phyloP scores from a whole-genome alignment of 225 moss, liverwort and hornwort species.

The Lunularia cruciata region DNA sequence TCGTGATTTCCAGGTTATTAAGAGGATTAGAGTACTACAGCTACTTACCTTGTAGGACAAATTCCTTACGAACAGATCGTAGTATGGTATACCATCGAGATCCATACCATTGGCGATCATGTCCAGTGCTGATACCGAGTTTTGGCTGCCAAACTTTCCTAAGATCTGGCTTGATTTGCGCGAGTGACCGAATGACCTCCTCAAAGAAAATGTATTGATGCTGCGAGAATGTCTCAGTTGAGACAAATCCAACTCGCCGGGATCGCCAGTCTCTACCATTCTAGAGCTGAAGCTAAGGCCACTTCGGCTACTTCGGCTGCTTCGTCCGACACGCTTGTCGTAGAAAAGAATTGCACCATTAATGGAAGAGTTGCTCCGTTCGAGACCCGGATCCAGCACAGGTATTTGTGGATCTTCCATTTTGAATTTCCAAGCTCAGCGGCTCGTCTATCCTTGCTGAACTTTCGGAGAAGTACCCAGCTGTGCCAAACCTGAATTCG shows the following conservation, averaged over 20 bases:
- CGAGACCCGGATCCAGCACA: constrained; percentile 7
- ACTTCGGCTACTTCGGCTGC: neutral
- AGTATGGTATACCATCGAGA: constrained; percentile 34
- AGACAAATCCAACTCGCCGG: neutral
- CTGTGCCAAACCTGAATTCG: no score
- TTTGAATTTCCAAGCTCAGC: no score
- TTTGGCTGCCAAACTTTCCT: constrained; percentile 36
- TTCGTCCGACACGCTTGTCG: neutral
- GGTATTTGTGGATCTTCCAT: constrained; percentile 3
- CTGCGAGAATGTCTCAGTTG: neutral
- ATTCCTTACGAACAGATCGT: constrained; percentile 37
- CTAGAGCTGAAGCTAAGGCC: neutral
- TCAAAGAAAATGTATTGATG: neutral
- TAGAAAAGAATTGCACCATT: neutral
- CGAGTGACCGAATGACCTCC: neutral
- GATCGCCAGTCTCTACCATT: neutral
- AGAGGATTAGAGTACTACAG: no score
- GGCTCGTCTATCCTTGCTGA: no score
- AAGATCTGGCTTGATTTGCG: neutral
- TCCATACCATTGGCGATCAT: constrained; percentile 47
- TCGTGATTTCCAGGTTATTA: no score
- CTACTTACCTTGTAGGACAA: constrained; percentile 43
- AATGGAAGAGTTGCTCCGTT: neutral
- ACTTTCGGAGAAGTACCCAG: no score
- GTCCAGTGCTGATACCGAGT: constrained; percentile 45